phyloP scores from a whole-genome alignment of 805 yeast genomes.

The Ogataea parapolymorpha region DNA sequence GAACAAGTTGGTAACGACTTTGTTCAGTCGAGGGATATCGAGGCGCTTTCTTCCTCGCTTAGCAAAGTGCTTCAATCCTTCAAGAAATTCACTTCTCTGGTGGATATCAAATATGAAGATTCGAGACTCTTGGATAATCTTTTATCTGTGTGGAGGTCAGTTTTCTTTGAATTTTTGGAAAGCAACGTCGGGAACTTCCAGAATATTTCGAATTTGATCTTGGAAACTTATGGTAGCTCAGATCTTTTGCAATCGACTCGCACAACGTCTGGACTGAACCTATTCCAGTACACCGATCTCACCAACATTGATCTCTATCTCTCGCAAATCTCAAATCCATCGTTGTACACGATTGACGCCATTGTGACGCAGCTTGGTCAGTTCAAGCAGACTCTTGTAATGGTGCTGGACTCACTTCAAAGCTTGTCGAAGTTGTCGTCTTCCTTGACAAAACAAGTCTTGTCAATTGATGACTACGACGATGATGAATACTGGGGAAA shows the following conservation, averaged over 20 bases:
- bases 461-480: conserved; percentile 37
- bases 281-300: conserved; percentile 22
- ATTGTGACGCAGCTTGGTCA: conserved; percentile 17
- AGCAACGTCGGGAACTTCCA: conserved; percentile 18
- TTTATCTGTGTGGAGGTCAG: conserved; percentile 19
- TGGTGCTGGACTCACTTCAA: conserved; percentile 19
- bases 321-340: conserved; percentile 17
- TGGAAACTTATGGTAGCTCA: conserved; percentile 15
- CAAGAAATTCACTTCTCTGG: conserved; percentile 31
- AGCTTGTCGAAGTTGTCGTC: conserved; percentile 19
- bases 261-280: conserved; percentile 18
- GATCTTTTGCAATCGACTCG: conserved; percentile 6
- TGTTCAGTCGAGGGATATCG: conserved; percentile 10
- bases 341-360: conserved; percentile 12
- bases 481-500: conserved; percentile 31
- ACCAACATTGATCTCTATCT: conserved; percentile 22
- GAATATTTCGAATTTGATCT: conserved; percentile 18
- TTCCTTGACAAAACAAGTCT: conserved; percentile 27
- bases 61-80: conserved; percentile 25
- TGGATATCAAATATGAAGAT: conserved; percentile 14
- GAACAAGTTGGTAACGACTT: conserved; percentile 9
- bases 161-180: conserved; percentile 14
- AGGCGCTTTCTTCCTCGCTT: conserved; percentile 18
- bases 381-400: conserved; percentile 18
- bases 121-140: conserved; percentile 15